Conservation (phyloP, 176 grass and related monocot genomes). For the Ananas comosus region DNA sequence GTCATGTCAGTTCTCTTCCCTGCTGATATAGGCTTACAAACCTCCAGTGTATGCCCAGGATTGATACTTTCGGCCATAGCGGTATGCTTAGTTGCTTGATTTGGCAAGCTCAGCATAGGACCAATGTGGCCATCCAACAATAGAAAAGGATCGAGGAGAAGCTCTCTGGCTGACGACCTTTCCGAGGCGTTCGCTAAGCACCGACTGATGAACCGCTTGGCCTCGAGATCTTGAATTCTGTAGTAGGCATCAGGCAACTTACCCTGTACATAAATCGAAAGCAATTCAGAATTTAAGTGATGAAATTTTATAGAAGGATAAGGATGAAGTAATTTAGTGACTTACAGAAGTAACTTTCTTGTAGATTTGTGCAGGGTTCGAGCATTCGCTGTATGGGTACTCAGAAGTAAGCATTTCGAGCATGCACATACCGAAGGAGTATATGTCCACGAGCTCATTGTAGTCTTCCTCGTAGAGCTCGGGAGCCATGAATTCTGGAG, state of each 20-base stretch:
- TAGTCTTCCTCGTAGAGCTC: conserved; percentile 95
- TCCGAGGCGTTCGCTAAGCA: conserved; percentile 31
- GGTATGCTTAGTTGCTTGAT: not conserved
- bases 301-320: not conserved
- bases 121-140: conserved; percentile 11
- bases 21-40: not conserved
- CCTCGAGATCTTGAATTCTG: conserved; percentile 29
- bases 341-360: conserved; percentile 80
- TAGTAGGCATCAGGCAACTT: conserved; percentile 71
- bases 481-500: conserved; percentile 96
- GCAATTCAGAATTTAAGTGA: not conserved
- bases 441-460: conserved; percentile 61
- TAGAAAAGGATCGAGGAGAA: conserved; percentile 71
- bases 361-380: conserved; percentile 93
- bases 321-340: not conserved
- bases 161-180: conserved; percentile 54
- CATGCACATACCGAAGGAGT: conserved; percentile 94
- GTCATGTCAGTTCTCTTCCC: conserved; percentile 41
- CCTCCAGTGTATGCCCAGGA: conserved; percentile 5
- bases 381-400: conserved; percentile 81
- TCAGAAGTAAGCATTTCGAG: conserved; percentile 82
- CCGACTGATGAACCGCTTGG: conserved; percentile 46
- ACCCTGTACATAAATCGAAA: conserved; percentile 20
- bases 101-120: not conserved
- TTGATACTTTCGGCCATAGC: not conserved